Conservation (phyloP, 108 stramenopile species). For the Aureococcus anophagefferens region DNA sequence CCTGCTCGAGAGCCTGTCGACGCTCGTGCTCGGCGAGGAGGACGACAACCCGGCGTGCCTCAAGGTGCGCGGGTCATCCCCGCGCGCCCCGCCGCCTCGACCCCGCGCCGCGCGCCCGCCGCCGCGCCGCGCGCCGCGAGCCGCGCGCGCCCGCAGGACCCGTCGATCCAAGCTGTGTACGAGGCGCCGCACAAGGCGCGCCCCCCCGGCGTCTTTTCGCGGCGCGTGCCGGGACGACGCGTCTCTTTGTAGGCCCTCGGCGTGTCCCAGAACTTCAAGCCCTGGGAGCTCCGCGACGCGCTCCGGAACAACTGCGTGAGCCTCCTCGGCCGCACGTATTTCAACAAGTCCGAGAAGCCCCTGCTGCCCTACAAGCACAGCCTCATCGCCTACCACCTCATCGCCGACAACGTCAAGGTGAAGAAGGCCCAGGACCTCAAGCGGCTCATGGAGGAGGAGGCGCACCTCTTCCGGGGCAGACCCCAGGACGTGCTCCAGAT, state of each 20-base stretch:
- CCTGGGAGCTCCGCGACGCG: background rate
- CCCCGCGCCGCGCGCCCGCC: too few relatives aligned
- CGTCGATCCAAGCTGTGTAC: background rate
- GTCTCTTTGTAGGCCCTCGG: too few relatives aligned
- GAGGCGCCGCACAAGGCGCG: background rate
- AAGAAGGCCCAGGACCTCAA: background rate
- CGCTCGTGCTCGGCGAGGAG: background rate
- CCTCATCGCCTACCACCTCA: background rate
- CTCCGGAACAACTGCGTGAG: background rate
- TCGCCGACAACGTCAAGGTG: background rate
- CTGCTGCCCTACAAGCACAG: background rate
- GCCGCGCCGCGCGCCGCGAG: too few relatives aligned
- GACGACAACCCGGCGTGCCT: background rate
- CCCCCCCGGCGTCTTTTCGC: too few relatives aligned
- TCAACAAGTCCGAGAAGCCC: background rate
- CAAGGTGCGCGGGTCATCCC: background rate
- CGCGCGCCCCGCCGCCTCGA: too few relatives aligned
- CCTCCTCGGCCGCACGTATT: background rate
- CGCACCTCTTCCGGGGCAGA: background rate
- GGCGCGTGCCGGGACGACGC: too few relatives aligned
- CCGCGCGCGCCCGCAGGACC: background rate
- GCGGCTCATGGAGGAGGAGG: background rate
- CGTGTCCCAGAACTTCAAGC: background rate
- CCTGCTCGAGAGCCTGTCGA: background rate
- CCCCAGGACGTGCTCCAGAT: background rate